A percentile compares a stretch with the other conserved stretches of the same genome.
phyloP scores from a whole-genome alignment of 2,329 filamentous ascomycete species.

The Scedosporium apiospermum region DNA sequence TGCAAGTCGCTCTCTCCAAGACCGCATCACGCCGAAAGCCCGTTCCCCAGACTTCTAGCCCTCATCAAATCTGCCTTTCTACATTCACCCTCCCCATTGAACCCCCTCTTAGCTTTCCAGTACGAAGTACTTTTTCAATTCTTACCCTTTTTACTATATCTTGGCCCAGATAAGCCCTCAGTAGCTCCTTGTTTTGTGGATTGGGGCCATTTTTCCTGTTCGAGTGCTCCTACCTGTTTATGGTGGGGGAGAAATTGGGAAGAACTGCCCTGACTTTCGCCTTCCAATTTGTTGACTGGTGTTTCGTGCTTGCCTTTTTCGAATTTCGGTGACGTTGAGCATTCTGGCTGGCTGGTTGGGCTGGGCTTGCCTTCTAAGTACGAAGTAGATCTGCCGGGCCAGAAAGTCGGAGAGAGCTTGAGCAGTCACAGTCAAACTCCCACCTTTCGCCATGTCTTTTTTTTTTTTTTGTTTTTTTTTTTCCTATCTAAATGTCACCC shows the following conservation, averaged over 20 bases:
- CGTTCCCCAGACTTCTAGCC: slow-evolving; percentile 4
- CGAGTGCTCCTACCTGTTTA: background rate
- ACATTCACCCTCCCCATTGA: slow-evolving; percentile 1
- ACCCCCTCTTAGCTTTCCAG: background rate
- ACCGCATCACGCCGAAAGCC: background rate
- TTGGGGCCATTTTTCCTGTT: background rate
- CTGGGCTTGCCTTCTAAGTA: background rate
- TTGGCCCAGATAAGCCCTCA: background rate
- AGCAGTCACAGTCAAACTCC: background rate
- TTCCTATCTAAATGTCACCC: too few species aligned
- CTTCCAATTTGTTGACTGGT: background rate
- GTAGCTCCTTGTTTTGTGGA: background rate
- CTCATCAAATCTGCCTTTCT: background rate
- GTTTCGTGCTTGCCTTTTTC: background rate
- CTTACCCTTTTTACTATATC: background rate
- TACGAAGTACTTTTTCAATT: background rate
- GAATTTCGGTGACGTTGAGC: slow-evolving; percentile 7
- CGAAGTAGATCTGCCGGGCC: background rate
- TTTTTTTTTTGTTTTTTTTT: background rate
- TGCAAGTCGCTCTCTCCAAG: background rate
- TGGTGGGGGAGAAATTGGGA: background rate
- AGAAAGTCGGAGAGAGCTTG: background rate
- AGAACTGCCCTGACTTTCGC: background rate
- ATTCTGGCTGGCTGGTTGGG: slow-evolving; percentile 1
- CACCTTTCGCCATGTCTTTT: background rate